Evolutionary conservation across 352 stramenopile genomes (phyloP).

Genomic region (Blastocystis sp.): DNA sequence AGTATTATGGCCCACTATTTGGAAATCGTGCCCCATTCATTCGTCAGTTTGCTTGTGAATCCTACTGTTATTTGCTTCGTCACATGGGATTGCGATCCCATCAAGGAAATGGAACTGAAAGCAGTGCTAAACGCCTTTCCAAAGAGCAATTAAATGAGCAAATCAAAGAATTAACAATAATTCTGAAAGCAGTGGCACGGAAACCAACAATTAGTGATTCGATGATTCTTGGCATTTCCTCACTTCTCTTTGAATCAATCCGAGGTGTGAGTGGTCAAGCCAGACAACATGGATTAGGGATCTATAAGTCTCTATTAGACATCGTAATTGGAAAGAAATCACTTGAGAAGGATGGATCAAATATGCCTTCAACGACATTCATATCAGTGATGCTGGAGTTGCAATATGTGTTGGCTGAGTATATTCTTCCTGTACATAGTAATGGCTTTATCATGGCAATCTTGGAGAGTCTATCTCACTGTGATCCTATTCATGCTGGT

Average conservation of each 20-base stretch:
- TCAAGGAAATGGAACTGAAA: not conserved
- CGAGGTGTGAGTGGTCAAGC: slow-evolving; percentile 41
- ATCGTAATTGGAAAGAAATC: not conserved
- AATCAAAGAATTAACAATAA: slow-evolving; percentile 41
- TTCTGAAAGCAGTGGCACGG: slow-evolving; percentile 24
- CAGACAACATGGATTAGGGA: not conserved
- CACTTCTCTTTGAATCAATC: slow-evolving; percentile 60
- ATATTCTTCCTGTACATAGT: not conserved
- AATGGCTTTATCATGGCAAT: not conserved
- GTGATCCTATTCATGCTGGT: not conserved
- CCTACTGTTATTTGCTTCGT: slow-evolving; percentile 74
- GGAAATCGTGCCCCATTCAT: slow-evolving; percentile 77
- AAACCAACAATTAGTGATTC: slow-evolving; percentile 12
- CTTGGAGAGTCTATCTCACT: not conserved
- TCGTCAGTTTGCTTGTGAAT: slow-evolving; percentile 79
- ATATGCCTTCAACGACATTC: not conserved
- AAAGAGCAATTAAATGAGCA: slow-evolving; percentile 39
- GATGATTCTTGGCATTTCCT: slow-evolving; percentile 58
- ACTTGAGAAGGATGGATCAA: not conserved
- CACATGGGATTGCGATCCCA: slow-evolving; percentile 69
- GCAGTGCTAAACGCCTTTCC: not conserved
- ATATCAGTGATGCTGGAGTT: slow-evolving; percentile 14
- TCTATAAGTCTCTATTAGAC: slow-evolving; percentile 3
- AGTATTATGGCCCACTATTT: slow-evolving; percentile 80
- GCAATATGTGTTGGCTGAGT: slow-evolving; percentile 29